A percentile compares a stretch with the other conserved stretches of the same genome.
Conservation (phyloP, 2,329 filamentous ascomycete genomes). For the Phoma herbarum region DNA sequence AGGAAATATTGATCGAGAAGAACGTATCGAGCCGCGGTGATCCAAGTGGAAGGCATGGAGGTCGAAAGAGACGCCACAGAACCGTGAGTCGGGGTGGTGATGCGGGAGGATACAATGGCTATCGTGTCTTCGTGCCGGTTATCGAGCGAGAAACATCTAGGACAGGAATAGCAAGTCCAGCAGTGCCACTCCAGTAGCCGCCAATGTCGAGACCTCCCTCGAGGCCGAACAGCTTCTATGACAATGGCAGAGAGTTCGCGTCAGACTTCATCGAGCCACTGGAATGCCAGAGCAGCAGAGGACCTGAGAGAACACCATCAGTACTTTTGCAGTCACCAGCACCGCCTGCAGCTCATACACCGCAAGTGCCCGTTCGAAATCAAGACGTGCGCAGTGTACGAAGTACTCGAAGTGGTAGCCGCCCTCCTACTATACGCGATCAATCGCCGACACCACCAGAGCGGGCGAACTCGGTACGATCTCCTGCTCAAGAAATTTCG, state of each 20-base stretch:
- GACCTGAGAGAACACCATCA: neutral
- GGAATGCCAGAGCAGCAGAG: neutral
- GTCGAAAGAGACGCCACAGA: neutral
- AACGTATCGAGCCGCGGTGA: too few relatives aligned
- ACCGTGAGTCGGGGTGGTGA: neutral
- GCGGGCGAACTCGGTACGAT: neutral
- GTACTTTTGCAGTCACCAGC: neutral
- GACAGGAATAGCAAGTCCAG: neutral
- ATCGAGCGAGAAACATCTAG: neutral
- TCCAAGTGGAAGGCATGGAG: neutral
- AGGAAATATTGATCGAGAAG: neutral
- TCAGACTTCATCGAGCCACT: neutral
- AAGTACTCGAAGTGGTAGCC: neutral
- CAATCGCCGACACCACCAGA: slow-evolving; percentile 6
- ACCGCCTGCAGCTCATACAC: neutral
- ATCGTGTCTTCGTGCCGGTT: neutral
- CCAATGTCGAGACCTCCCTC: neutral
- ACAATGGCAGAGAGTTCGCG: neutral
- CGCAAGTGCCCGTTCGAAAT: too few relatives aligned
- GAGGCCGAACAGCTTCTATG: neutral
- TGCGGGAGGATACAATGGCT: neutral
- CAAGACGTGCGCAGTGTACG: neutral
- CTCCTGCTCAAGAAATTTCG: neutral
- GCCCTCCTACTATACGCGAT: neutral
- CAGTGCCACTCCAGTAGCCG: neutral